Conservation (phyloP, 2,329 filamentous ascomycete genomes). For the Talaromyces sp. region DNA sequence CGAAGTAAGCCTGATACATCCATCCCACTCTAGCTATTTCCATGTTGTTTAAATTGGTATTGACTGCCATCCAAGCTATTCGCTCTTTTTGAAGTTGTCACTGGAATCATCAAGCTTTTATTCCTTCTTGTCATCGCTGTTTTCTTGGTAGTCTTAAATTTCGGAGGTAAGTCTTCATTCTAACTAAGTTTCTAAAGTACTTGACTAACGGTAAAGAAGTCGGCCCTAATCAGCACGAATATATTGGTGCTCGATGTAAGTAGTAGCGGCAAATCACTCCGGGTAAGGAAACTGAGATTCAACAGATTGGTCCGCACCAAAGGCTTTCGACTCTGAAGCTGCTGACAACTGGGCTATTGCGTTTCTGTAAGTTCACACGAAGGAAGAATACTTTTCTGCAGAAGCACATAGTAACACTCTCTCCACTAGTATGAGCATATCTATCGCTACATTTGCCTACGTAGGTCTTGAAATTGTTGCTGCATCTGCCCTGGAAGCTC, state of each 20-base stretch:
- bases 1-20: not conserved
- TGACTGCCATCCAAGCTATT: slow-evolving; percentile 2
- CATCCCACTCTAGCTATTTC: not conserved
- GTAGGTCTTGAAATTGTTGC: slow-evolving; percentile 29
- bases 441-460: slow-evolving; percentile 25
- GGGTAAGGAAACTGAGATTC: not conserved
- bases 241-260: not conserved
- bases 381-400: not conserved
- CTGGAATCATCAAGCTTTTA: slow-evolving; percentile 1
- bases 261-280: not conserved
- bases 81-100: slow-evolving; percentile 4
- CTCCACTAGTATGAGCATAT: slow-evolving; percentile 20
- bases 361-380: slow-evolving; percentile 17
- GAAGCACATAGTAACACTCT: not conserved
- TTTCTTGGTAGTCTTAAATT: slow-evolving; percentile 6
- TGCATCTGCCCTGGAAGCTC: slow-evolving; percentile 29
- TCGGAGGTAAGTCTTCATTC: slow-evolving; percentile 3
- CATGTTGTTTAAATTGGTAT: not conserved
- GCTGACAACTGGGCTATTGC: slow-evolving; percentile 19
- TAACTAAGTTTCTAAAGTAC: not conserved
- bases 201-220: not conserved
- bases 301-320: slow-evolving; percentile 11
- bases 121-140: slow-evolving; percentile 6
- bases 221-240: not conserved
- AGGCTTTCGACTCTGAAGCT: slow-evolving; percentile 16